Percentiles rank a stretch among this genome's conserved stretches.
Evolutionary conservation across 306 rosid genomes (phyloP).

Genomic region (Crotalaria pallida): DNA sequence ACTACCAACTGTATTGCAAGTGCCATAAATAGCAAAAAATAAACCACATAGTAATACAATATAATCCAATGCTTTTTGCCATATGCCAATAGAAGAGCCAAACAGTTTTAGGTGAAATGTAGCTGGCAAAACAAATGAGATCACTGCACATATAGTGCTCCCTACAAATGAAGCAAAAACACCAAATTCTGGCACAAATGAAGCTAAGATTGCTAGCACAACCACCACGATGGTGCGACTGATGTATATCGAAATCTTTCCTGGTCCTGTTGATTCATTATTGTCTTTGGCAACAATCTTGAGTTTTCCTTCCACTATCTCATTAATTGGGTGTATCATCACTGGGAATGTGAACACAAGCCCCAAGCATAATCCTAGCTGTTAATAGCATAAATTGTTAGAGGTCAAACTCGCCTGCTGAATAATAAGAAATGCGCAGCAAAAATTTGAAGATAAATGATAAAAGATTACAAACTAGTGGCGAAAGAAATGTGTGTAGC

Average conservation of each 20-base stretch:
- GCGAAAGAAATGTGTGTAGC: neutral
- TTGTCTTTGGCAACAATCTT: neutral
- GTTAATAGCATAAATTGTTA: conserved; percentile 28
- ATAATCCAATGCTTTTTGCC: conserved; percentile 58
- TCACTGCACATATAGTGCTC: conserved; percentile 72
- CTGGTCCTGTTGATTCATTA: conserved; percentile 21
- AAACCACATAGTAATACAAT: conserved; percentile 53
- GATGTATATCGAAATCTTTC: conserved; percentile 28
- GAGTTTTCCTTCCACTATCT: conserved; percentile 66
- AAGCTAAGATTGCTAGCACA: conserved; percentile 53
- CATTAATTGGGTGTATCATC: conserved; percentile 81
- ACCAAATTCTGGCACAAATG: conserved; percentile 67
- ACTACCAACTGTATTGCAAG: conserved; percentile 55
- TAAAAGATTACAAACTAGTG: neutral
- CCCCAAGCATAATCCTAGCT: conserved; percentile 84
- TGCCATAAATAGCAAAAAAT: conserved; percentile 80
- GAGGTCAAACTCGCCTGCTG: conserved; percentile 5
- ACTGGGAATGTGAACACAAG: conserved; percentile 79
- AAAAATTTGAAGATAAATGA: neutral
- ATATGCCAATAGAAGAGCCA: conserved; percentile 53
- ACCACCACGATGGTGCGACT: conserved; percentile 68
- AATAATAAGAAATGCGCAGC: neutral
- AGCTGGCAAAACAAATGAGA: conserved; percentile 88
- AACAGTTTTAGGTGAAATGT: conserved; percentile 60
- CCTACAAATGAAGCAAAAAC: conserved; percentile 77